Evolutionary conservation across 768 basidiomycete genomes (phyloP).

Genomic region (Imleria badia): DNA sequence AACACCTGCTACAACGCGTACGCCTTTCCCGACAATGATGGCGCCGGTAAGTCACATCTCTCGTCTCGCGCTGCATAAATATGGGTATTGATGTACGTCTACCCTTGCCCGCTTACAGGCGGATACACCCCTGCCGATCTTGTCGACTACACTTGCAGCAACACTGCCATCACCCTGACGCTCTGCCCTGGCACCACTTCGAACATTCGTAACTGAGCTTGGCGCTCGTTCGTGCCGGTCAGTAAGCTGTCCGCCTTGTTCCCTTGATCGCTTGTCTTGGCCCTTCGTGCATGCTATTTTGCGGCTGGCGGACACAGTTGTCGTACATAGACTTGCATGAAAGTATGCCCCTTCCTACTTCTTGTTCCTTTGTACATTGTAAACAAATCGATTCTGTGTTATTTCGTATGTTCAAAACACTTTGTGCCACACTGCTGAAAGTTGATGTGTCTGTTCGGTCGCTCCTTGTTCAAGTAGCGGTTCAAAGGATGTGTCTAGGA

Average conservation of each 20-base stretch:
- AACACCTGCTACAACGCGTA: conserved; percentile 30
- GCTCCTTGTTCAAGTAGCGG: neutral
- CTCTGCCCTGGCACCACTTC: conserved; percentile 30
- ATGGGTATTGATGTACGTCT: neutral
- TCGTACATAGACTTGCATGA: neutral
- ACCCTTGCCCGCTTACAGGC: conserved; percentile 1
- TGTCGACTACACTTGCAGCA: conserved; percentile 30
- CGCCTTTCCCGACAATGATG: conserved; percentile 35
- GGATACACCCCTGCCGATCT: conserved; percentile 29
- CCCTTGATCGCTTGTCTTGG: neutral
- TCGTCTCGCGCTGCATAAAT: neutral
- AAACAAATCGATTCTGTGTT: neutral
- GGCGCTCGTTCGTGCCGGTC: neutral
- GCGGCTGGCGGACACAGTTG: neutral
- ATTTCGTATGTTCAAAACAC: neutral
- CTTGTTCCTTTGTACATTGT: neutral
- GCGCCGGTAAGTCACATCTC: conserved; percentile 18
- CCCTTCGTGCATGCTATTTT: neutral
- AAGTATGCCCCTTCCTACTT: neutral
- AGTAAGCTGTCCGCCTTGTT: neutral
- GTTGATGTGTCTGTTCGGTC: neutral
- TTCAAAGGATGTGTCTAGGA: too few species aligned
- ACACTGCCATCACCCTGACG: conserved; percentile 29
- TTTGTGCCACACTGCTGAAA: neutral
- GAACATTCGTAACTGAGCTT: conserved; percentile 6